phyloP scores from a whole-genome alignment of 176 grass and related monocot genomes.

The Oryza nivara region DNA sequence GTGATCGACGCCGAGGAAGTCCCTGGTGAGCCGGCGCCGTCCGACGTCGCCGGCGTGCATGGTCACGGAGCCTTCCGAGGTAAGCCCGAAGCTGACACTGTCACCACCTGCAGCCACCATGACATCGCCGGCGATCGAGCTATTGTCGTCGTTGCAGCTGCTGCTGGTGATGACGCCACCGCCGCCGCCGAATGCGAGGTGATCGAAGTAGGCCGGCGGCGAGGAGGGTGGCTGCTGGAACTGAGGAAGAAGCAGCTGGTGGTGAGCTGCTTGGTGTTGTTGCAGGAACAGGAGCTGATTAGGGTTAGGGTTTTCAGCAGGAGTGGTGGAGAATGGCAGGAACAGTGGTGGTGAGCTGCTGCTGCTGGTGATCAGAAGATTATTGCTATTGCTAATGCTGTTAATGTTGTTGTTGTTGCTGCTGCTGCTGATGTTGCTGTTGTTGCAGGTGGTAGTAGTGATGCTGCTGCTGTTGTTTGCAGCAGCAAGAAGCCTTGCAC shows the following conservation, averaged over 20 bases:
- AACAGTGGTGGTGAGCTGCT: constrained; percentile 52
- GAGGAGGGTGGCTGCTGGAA: constrained; percentile 28
- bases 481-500: constrained; percentile 68
- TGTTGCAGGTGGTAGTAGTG: constrained; percentile 25
- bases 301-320: constrained; percentile 43
- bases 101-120: neutral
- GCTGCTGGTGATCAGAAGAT: constrained; percentile 14
- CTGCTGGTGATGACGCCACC: neutral
- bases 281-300: constrained; percentile 57
- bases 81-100: constrained; percentile 38
- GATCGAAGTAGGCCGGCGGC: constrained; percentile 32
- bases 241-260: constrained; percentile 28
- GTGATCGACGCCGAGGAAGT: constrained; percentile 77
- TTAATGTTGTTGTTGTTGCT: neutral
- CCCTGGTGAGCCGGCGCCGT: constrained; percentile 56
- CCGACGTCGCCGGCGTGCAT: constrained; percentile 32
- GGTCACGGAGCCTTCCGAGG: constrained; percentile 39
- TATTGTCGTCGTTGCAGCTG: neutral
- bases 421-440: neutral
- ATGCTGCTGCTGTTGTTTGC: constrained; percentile 33
- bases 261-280: constrained; percentile 6
- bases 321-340: constrained; percentile 46
- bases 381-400: neutral
- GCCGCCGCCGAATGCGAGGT: constrained; percentile 21
- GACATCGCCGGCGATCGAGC: neutral